Base-by-base conservation (phyloP, 805 yeast genomes). In the Millerozyma miso region DNA sequence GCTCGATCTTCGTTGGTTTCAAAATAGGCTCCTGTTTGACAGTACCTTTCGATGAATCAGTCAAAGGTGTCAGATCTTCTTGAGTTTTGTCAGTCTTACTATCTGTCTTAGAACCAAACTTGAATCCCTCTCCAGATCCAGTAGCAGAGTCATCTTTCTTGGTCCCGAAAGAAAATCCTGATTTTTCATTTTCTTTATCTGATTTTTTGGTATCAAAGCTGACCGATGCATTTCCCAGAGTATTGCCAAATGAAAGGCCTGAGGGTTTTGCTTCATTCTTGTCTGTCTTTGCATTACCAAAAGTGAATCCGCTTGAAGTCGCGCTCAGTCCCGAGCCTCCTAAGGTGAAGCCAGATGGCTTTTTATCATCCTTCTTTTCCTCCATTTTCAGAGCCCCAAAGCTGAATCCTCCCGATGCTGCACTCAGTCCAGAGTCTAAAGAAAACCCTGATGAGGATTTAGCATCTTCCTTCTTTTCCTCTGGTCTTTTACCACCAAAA, bases 1-100 rank as follows among this genome's bases (percentile, higher is more conserved):
- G 83, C 46, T 78, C 79, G 20, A 81, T 74, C 32, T 76, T 71
- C 41, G 83, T 80, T 2, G 81, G 65, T 41, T 73, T 71, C 17
- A 72, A 62, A 39, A 59, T 65, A 13, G 58, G 58, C 38, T 46
- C 56, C n/a, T 39, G 42, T 26, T 47, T 42, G 7, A 47, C 40
- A 8, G 50, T 46, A 16, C 50, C 56, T 8, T 56, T 63, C 29
- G 53, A 51, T 45, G 54, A 53, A 20, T 54, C 59, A 35, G 54
- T 56, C 10, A 54, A 53, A 19, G 56, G 41, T 29, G 47, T 49
- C 19, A 44, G 55, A 19, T 52, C 54, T 33, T 49, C 53, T 45
- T 48, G 54, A 26, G 46, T 48, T 29, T 45, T 17, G 55, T 46
- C 38, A 32, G 45, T 47, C 43, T 50, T 49, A 7, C 37, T 46